Base-by-base conservation (phyloP, 2,329 filamentous ascomycete genomes). In the Epichloe scottii region DNA sequence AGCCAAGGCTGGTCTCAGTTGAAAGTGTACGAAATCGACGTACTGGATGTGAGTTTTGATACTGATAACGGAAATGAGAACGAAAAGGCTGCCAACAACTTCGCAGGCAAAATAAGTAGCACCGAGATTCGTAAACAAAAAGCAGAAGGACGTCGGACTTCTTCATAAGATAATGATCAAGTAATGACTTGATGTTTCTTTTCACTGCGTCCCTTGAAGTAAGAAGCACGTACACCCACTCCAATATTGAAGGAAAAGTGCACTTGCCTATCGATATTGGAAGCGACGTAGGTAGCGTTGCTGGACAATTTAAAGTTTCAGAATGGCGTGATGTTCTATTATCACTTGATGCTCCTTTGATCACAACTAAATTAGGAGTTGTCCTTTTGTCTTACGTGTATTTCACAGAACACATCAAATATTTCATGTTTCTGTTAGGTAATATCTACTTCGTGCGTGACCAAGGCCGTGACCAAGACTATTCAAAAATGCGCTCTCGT, bases 61-160 rank as follows among this genome's bases (percentile, higher is more conserved):
- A 67, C 48, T 2, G 54, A 46, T 3, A 51, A 41, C 0, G 57
- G 71, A n/a, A 69, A 71, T 2, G 60, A 59, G 41, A 63, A 58
- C n/a, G 70, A 67, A 56, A 35, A 26, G 10, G 34, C 46, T 7
- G 71, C 64, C 12, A 77, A 82, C 51, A 75, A 78, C 56, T 95
- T 94, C 67, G 79, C 83, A 26, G 77, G 79, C 54, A 97, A 96
- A 70, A 87, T 96, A 58, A 95, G 89, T 72, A 96, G 90, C 68
- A 94, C 90, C 1, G 85, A 85, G 52, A 95, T 95, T 58, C 74
- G 85, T 49, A 69, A 71, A 61, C 70, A 70, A 53, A 54, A 51
- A 26, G 52, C 49, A 14, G 19, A 50, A 44, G 37, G 51, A 19
- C 58, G 7, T 23, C 26, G 19, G 49, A 38, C 14, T 17, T 8